Conservation (phyloP, 768 basidiomycete genomes). For the Amanita polypyramis region DNA sequence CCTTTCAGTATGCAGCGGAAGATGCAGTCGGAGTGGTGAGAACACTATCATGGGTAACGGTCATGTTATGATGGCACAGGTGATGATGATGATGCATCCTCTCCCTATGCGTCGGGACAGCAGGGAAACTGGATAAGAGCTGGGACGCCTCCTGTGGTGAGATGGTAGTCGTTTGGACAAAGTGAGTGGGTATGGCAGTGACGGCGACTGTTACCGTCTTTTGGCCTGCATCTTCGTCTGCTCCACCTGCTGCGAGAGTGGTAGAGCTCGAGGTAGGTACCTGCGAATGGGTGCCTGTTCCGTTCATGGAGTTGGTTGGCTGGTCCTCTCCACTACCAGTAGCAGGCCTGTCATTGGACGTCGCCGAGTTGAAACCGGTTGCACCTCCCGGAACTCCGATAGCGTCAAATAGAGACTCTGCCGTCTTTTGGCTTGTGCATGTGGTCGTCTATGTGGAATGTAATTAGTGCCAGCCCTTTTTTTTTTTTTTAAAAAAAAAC, state of each 20-base stretch:
- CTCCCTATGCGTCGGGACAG: background rate
- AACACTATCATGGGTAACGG: no score
- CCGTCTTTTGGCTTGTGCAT: slow-evolving; percentile 43
- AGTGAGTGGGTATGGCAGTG: slow-evolving; percentile 6
- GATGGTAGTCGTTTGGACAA: slow-evolving; percentile 27
- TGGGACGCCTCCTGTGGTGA: slow-evolving; percentile 31
- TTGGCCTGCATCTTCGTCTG: background rate
- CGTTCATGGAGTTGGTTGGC: background rate
- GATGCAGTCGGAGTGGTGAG: no score
- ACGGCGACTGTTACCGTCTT: slow-evolving; percentile 23
- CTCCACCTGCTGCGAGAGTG: background rate
- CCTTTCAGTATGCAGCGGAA: no score
- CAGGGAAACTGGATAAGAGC: slow-evolving; percentile 27
- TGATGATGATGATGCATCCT: background rate
- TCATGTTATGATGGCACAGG: background rate
- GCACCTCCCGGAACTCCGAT: slow-evolving; percentile 36
- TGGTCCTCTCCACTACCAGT: background rate
- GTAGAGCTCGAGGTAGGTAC: slow-evolving; percentile 1
- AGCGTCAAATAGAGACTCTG: slow-evolving; percentile 32
- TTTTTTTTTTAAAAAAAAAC: background rate
- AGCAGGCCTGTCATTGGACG: slow-evolving; percentile 8
- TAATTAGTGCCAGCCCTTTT: background rate
- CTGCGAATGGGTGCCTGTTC: background rate
- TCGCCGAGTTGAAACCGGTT: slow-evolving; percentile 16
- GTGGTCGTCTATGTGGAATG: slow-evolving; percentile 25